Evolutionary conservation across 2,329 filamentous ascomycete species (phyloP).

Genomic region (Botrytis porri): DNA sequence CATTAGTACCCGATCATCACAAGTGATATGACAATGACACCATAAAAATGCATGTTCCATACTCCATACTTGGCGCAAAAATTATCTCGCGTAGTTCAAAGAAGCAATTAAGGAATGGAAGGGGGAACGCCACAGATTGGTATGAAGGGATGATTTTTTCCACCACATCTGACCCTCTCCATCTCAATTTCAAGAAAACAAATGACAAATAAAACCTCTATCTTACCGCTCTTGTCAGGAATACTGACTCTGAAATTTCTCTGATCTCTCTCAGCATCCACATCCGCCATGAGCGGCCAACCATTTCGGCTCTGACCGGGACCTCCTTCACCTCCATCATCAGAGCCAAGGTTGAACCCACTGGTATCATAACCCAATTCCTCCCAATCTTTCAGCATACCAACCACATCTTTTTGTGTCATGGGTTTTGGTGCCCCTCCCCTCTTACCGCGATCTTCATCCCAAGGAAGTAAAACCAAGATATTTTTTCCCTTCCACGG

Average conservation of each 20-base stretch:
- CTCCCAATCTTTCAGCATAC: slow-evolving; percentile 65
- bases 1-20: slow-evolving; percentile 21
- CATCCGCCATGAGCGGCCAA: slow-evolving; percentile 63
- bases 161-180: neutral
- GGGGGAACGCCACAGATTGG: neutral
- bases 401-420: slow-evolving; percentile 52
- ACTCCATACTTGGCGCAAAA: neutral
- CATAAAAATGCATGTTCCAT: neutral
- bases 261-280: slow-evolving; percentile 53
- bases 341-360: slow-evolving; percentile 64
- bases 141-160: neutral
- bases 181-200: neutral
- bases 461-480: slow-evolving; percentile 64
- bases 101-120: slow-evolving; percentile 11
- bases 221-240: slow-evolving; percentile 47
- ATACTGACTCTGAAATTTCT: slow-evolving; percentile 61
- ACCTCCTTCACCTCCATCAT: slow-evolving; percentile 25
- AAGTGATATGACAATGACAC: neutral
- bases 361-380: slow-evolving; percentile 65
- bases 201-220: neutral
- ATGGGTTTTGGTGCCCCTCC: slow-evolving; percentile 55
- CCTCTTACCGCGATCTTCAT: slow-evolving; percentile 61
- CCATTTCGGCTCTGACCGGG: slow-evolving; percentile 59
- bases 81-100: slow-evolving; percentile 8
- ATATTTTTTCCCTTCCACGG: slow-evolving; percentile 75